Evolutionary conservation across 2,329 filamentous ascomycete genomes (phyloP), one percentile per base, ranked within the genome.

Genomic region (Berkeleyomyces rouxiae): DNA sequence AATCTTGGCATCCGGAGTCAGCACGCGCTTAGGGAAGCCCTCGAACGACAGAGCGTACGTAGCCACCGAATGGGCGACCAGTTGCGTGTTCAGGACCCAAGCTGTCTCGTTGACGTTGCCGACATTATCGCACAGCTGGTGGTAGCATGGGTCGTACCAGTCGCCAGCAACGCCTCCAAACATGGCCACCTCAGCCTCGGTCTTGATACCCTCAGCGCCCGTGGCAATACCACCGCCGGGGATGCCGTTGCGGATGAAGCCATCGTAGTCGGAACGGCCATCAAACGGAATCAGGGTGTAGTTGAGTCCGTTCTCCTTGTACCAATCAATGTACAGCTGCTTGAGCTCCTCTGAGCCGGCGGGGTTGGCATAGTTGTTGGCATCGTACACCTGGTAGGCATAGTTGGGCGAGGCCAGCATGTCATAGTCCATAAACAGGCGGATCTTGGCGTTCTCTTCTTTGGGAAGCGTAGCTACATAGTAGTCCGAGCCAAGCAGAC

Each of bases 201-300:
- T 89, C 80, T 90, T 91, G 73, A 88, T 71, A 10, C 81, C 85
- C 72, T 91, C 87, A 1, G 88, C 88, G 46, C 88, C 88, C 1
- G 87, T 90, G 62, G 87, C 86, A 65, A 91, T 82, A 39, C 88
- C 88, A 33, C 88, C 87, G 0, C 82, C 82, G 0, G 88, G 85
- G 49, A 91, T 89, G 2, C 85, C 85, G 63, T 81, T 78, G 43
- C 82, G 78, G 68, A 90, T 85, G 75, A 92, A 91, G 1, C 82
- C 85, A 59, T 84, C 86, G 68, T 92, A 92, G 72, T 93, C 88
- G 66, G 84, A 88, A 64, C 88, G 83, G 5, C 88, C 88, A 68
- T 90, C 85, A 67, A 93, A 92, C 1, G 82, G 80, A 37, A 87
- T 87, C 64, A 86, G 82, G 0, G 82, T 86, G 70, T 84, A 85